Evolutionary conservation across 306 rosid species (phyloP).

Genomic region (Dalbergia cultrata): DNA sequence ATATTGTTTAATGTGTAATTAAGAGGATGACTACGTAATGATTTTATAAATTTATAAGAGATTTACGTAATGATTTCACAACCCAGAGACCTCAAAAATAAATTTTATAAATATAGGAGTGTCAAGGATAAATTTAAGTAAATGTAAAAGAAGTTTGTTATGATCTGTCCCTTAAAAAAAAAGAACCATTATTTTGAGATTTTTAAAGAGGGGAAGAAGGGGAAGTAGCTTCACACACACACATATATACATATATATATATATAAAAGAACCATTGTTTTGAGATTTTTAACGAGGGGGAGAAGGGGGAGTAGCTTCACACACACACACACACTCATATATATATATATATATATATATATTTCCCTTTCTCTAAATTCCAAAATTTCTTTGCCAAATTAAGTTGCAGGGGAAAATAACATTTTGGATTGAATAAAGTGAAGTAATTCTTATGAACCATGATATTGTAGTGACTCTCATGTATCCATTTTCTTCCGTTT

Average conservation of each 20-base stretch:
- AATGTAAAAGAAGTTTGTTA: too few relatives aligned
- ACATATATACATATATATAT: too few relatives aligned
- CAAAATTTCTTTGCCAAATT: background rate
- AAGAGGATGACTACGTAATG: too few relatives aligned
- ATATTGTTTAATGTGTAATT: too few relatives aligned
- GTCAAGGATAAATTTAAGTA: too few relatives aligned
- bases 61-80: too few relatives aligned
- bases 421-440: background rate
- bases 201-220: background rate
- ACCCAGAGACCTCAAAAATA: too few relatives aligned
- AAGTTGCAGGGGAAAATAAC: background rate
- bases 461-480: background rate
- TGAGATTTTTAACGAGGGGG: background rate
- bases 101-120: too few relatives aligned
- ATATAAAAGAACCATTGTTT: background rate
- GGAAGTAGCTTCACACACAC: constrained; percentile 6
- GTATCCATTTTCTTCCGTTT: background rate
- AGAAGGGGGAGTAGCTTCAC: background rate
- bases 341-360: too few relatives aligned
- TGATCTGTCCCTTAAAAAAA: too few relatives aligned
- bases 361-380: background rate
- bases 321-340: too few relatives aligned
- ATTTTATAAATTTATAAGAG: too few relatives aligned
- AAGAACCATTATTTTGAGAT: background rate
- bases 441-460: background rate